Percentiles rank a stretch among this genome's conserved stretches.
These are phyloP conservation scores for Kwoniella newhampshirensis DNA, from an alignment of 768 basidiomycete genomes.

Conservation along the genomic window DNA sequence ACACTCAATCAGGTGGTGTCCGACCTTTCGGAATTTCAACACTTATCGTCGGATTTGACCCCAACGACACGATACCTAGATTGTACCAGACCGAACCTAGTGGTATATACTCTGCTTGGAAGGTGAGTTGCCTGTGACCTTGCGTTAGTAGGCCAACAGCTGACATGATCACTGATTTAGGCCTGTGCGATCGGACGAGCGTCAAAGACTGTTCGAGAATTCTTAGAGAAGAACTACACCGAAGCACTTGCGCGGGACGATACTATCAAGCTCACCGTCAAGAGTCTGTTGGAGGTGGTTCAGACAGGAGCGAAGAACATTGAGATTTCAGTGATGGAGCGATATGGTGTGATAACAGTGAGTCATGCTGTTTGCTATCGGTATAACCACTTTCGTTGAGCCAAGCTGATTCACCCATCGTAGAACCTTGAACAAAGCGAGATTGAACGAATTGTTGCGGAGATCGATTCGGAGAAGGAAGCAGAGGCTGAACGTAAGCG, in stretches of 20 bases:
- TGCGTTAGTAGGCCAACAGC: background rate
- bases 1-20: conserved; percentile 98
- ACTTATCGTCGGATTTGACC: conserved; percentile 94
- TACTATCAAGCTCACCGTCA: conserved; percentile 90
- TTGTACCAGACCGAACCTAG: conserved; percentile 97
- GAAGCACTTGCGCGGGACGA: conserved; percentile 86
- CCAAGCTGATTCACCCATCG: background rate
- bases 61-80: conserved; percentile 78
- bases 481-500: conserved; percentile 94
- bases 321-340: conserved; percentile 96
- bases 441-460: conserved; percentile 85
- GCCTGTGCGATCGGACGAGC: conserved; percentile 97
- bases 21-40: conserved; percentile 98
- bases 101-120: conserved; percentile 98
- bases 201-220: conserved; percentile 97
- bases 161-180: conserved; percentile 54
- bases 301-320: conserved; percentile 99
- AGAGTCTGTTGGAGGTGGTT: conserved; percentile 93
- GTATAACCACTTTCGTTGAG: too few species aligned
- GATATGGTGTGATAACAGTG: conserved; percentile 88
- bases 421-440: conserved; percentile 83
- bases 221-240: conserved; percentile 95
- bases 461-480: conserved; percentile 97
- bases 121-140: conserved; percentile 60
- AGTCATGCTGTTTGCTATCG: conserved; percentile 28